A percentile compares a stretch with the other conserved stretches of the same genome.
phyloP scores from a whole-genome alignment of 257 asterid genomes.

The Anisodus acutangulus region DNA sequence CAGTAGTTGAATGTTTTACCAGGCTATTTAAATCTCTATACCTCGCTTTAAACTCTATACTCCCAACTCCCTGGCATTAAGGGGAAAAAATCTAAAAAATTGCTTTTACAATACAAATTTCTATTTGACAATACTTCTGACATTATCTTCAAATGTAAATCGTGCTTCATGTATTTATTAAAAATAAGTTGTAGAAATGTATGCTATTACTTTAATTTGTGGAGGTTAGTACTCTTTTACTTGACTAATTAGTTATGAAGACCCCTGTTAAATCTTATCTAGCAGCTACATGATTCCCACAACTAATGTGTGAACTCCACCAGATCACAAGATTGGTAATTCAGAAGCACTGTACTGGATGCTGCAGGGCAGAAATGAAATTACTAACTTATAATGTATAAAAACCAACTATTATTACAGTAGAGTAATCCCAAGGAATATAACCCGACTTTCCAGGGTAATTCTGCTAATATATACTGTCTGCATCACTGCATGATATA shows the following conservation, averaged over 20 bases:
- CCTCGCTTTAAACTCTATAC: background rate
- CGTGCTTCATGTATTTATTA: background rate
- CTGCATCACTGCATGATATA: background rate
- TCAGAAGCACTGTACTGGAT: constrained; percentile 4
- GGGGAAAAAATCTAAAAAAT: background rate
- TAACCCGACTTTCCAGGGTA: background rate
- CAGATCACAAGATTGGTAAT: background rate
- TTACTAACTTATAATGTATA: background rate
- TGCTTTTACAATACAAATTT: background rate
- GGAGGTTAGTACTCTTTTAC: background rate
- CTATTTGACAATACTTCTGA: background rate
- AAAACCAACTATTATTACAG: background rate
- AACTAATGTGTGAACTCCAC: background rate
- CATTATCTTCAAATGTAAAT: constrained; percentile 6
- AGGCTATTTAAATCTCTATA: background rate
- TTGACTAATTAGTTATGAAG: background rate
- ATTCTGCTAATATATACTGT: background rate
- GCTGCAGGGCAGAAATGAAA: background rate
- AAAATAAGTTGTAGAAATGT: background rate
- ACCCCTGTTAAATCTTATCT: background rate
- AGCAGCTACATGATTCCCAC: constrained; percentile 2
- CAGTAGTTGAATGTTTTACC: background rate
- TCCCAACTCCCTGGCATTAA: background rate
- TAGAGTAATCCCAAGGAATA: constrained; percentile 1
- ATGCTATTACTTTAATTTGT: background rate